Conservation (phyloP, 2,329 filamentous ascomycete genomes). For the Aspergillus puulaauensis region DNA sequence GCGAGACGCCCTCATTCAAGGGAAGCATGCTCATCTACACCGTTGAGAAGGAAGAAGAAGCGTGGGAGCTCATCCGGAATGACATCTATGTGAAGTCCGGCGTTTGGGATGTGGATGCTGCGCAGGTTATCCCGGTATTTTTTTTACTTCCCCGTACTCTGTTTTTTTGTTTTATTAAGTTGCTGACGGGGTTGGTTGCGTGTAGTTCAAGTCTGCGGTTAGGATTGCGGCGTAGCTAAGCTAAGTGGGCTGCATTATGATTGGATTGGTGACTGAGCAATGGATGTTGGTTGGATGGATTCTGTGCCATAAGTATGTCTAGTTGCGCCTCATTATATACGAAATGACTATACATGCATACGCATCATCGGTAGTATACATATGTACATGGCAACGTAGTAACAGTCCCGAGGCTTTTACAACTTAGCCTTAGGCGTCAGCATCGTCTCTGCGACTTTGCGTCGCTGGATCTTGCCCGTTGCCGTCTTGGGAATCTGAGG, state of each 20-base stretch:
- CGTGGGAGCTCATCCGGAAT: slow-evolving; percentile 63
- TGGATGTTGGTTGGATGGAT: background rate
- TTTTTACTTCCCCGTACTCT: background rate
- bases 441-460: slow-evolving; percentile 85
- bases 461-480: slow-evolving; percentile 84
- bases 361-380: background rate
- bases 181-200: slow-evolving; percentile 3
- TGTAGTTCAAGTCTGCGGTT: slow-evolving; percentile 34
- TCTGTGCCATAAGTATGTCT: background rate
- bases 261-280: background rate
- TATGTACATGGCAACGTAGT: background rate
- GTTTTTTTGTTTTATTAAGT: background rate
- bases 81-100: slow-evolving; percentile 71
- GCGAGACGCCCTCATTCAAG: slow-evolving; percentile 64
- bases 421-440: slow-evolving; percentile 55
- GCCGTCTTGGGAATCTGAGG: slow-evolving; percentile 86
- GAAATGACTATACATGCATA: background rate
- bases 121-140: slow-evolving; percentile 42
- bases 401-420: slow-evolving; percentile 28
- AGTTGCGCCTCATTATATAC: background rate
- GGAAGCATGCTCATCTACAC: slow-evolving; percentile 70
- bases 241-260: background rate
- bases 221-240: slow-evolving; percentile 12
- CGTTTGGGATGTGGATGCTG: slow-evolving; percentile 79
- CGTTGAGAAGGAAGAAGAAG: slow-evolving; percentile 68